Percentiles rank a stretch among this genome's conserved stretches.
phyloP scores from a whole-genome alignment of 495 filamentous ascomycete genomes.

The Friedmanniomyces endolithicus region DNA sequence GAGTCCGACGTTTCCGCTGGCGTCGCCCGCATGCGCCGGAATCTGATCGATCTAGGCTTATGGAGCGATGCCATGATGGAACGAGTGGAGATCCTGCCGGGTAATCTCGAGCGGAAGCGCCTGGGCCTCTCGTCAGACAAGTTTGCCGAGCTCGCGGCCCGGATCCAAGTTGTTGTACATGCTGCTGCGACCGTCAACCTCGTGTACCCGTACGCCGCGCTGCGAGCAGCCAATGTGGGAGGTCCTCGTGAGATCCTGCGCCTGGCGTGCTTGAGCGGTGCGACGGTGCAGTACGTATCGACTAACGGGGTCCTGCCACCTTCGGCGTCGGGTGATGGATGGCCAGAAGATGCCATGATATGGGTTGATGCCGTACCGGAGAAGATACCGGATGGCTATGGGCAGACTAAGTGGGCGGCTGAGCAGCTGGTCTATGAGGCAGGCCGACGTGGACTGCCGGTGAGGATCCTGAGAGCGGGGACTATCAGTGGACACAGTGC shows the following conservation, averaged over 20 bases:
- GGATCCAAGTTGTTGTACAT: conserved; percentile 72
- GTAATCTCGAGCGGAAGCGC: conserved; percentile 46
- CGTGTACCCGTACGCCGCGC: conserved; percentile 65
- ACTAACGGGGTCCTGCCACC: conserved; percentile 56
- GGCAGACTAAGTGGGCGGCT: conserved; percentile 74
- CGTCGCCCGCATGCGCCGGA: conserved; percentile 46
- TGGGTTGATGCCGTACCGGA: conserved; percentile 45
- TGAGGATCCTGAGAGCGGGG: conserved; percentile 68
- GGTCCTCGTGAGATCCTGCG: conserved; percentile 54
- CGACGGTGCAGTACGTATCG: conserved; percentile 57
- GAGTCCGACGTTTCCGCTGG: conserved; percentile 42
- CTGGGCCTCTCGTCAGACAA: conserved; percentile 46
- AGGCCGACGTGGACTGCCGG: conserved; percentile 63
- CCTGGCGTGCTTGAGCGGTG: conserved; percentile 45
- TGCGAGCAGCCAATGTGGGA: conserved; percentile 64
- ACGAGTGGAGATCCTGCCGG: conserved; percentile 53
- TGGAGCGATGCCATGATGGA: conserved; percentile 57
- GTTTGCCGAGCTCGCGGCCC: conserved; percentile 48
- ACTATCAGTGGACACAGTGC: conserved; percentile 68
- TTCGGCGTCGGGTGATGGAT: conserved; percentile 38
- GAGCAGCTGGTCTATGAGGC: conserved; percentile 78
- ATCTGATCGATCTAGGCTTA: conserved; percentile 51
- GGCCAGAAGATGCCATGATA: conserved; percentile 47
- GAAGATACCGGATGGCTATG: conserved; percentile 64
- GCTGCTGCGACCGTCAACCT: conserved; percentile 73